Conservation (phyloP, 83 land plant species). For the Diphasiastrum complanatum region DNA sequence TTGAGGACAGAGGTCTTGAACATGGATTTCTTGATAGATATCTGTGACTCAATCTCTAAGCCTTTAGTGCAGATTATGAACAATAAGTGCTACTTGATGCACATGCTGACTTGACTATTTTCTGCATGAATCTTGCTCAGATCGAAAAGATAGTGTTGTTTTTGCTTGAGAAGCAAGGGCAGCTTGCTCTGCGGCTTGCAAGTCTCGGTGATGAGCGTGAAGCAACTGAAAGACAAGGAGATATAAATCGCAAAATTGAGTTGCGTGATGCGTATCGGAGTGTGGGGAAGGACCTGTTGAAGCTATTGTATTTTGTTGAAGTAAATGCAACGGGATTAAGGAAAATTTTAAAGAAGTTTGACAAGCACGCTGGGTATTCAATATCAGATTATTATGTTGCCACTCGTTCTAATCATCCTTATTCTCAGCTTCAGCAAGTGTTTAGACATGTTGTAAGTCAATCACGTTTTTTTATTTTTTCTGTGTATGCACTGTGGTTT, state of each 20-base stretch:
- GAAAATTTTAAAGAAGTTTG: conserved; percentile 46
- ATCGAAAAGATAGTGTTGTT: conserved; percentile 44
- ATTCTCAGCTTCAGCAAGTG: conserved; percentile 46
- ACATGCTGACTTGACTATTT: neutral
- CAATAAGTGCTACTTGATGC: neutral
- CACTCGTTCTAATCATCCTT: conserved; percentile 45
- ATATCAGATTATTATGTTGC: conserved; percentile 42
- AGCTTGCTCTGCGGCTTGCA: conserved; percentile 30
- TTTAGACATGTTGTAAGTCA: conserved; percentile 43
- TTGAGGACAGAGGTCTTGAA: too few relatives aligned
- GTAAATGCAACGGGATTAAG: conserved; percentile 39
- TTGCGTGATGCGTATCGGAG: conserved; percentile 18
- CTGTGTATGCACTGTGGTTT: neutral
- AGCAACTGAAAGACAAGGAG: conserved; percentile 7
- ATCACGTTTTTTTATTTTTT: neutral
- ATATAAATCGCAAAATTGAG: neutral
- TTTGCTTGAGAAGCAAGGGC: conserved; percentile 37
- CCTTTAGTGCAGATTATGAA: neutral
- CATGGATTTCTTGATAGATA: too few relatives aligned
- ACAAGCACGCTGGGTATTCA: conserved; percentile 30
- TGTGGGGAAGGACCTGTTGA: conserved; percentile 37
- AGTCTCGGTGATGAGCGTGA: conserved; percentile 32
- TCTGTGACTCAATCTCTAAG: too few relatives aligned
- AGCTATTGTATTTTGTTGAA: conserved; percentile 36
- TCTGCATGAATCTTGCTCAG: conserved; percentile 14